phyloP scores from a whole-genome alignment of 2,329 filamentous ascomycete genomes.

The Coniosporium tulheliwenetii region DNA sequence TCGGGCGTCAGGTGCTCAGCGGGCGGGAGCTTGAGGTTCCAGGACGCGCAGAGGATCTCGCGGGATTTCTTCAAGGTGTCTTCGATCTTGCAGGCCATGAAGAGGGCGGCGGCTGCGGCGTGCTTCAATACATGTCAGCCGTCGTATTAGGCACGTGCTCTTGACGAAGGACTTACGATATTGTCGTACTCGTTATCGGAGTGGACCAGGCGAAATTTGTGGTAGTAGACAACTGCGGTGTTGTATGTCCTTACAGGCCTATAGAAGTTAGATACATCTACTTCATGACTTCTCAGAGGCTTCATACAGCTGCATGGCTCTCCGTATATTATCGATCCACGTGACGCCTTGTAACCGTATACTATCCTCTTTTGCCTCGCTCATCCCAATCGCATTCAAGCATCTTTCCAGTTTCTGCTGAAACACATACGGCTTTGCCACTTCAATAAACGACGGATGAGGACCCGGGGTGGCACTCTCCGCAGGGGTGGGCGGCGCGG shows the following conservation, averaged over 20 bases:
- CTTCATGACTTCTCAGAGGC: not conserved
- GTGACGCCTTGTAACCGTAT: constrained; percentile 74
- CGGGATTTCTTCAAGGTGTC: constrained; percentile 94
- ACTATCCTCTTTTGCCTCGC: constrained; percentile 63
- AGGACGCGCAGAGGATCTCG: constrained; percentile 80
- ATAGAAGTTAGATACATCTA: not conserved
- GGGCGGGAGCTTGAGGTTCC: constrained; percentile 62
- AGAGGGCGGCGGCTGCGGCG: constrained; percentile 72
- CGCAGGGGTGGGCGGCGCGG: constrained; percentile 9
- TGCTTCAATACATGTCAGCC: constrained; percentile 35
- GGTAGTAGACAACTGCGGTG: constrained; percentile 82
- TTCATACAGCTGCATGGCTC: constrained; percentile 60
- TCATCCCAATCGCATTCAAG: constrained; percentile 52
- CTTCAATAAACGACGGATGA: constrained; percentile 47
- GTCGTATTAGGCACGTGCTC: constrained; percentile 2
- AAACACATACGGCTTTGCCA: constrained; percentile 62
- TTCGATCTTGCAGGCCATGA: constrained; percentile 93
- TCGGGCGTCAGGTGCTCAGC: constrained; percentile 59
- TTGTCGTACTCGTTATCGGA: constrained; percentile 76
- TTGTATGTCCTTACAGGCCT: constrained; percentile 85
- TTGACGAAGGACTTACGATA: constrained; percentile 20
- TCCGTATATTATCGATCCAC: constrained; percentile 74
- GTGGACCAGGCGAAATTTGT: constrained; percentile 79
- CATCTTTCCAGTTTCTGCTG: constrained; percentile 66
- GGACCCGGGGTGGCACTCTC: constrained; percentile 24